A percentile compares a stretch with the other conserved stretches of the same genome.
phyloP scores from a whole-genome alignment of 108 stramenopile genomes.

The Epithemia pelagica region DNA sequence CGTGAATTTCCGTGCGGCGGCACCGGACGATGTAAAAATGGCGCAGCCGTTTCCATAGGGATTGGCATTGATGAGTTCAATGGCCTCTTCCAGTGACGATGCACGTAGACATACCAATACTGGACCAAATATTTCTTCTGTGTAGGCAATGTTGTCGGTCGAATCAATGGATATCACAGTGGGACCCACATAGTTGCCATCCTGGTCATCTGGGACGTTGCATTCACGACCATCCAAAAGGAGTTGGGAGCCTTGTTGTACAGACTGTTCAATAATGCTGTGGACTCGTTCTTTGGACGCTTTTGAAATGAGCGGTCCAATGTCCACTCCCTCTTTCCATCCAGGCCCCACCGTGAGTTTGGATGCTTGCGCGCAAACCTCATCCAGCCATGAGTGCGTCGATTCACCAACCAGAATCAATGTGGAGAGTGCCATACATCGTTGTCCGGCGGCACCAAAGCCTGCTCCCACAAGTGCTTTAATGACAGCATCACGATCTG shows the following conservation, averaged over 20 bases:
- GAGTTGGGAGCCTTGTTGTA: constrained; percentile 73
- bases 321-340: constrained; percentile 66
- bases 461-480: constrained; percentile 78
- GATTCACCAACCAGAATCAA: constrained; percentile 79
- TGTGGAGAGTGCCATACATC: constrained; percentile 90
- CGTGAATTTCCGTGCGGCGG: constrained; percentile 88
- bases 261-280: constrained; percentile 58
- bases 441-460: constrained; percentile 92
- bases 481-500: constrained; percentile 58
- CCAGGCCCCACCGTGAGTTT: constrained; percentile 82
- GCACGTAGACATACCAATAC: constrained; percentile 70
- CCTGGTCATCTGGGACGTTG: constrained; percentile 45
- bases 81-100: constrained; percentile 87
- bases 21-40: constrained; percentile 85
- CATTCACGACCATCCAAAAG: constrained; percentile 82
- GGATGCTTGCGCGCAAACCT: constrained; percentile 47
- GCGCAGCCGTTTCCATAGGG: constrained; percentile 89
- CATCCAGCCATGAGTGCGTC: constrained; percentile 36
- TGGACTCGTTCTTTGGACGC: constrained; percentile 71
- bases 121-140: constrained; percentile 95
- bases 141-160: constrained; percentile 58
- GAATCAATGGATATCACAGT: constrained; percentile 62
- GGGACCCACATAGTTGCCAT: constrained; percentile 86
- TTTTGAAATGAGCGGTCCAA: constrained; percentile 85
- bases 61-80: constrained; percentile 76